Percentiles rank a stretch among this genome's conserved stretches.
These are phyloP conservation scores for Aspergillus sp. DNA, from an alignment of 2,329 filamentous ascomycete species.

Conservation along the genomic window DNA sequence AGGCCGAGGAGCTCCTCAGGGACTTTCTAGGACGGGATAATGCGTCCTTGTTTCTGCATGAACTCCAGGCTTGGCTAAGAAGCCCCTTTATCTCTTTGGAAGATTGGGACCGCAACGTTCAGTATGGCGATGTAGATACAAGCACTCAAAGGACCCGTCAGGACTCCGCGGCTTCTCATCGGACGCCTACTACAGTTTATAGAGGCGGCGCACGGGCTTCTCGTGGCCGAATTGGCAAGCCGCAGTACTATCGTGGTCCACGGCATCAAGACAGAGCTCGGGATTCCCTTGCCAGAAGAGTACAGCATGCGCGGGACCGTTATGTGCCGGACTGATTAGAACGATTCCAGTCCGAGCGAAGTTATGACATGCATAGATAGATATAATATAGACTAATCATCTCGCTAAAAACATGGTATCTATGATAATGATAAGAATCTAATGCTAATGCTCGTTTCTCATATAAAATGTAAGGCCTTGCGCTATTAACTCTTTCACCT, in stretches of 20 bases:
- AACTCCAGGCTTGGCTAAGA: constrained; percentile 76
- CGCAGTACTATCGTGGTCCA: constrained; percentile 13
- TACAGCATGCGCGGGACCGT: constrained; percentile 31
- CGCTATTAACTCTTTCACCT: constrained; percentile 21
- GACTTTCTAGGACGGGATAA: constrained; percentile 77
- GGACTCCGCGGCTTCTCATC: constrained; percentile 11
- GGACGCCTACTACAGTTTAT: constrained; percentile 25
- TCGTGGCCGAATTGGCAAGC: constrained; percentile 28
- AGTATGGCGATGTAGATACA: constrained; percentile 55
- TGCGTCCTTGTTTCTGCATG: constrained; percentile 76
- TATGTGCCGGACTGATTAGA: constrained; percentile 34
- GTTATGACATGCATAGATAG: constrained; percentile 7
- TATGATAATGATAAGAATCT: constrained; percentile 5
- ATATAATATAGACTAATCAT: constrained; percentile 3
- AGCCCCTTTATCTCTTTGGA: constrained; percentile 72
- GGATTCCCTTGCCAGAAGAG: constrained; percentile 21
- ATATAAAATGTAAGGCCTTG: constrained; percentile 3
- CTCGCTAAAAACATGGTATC: constrained; percentile 19
- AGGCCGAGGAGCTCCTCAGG: constrained; percentile 74
- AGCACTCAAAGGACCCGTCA: background rate
- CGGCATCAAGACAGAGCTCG: constrained; percentile 13
- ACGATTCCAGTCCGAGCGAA: background rate
- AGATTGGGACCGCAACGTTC: constrained; percentile 78
- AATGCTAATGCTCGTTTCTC: constrained; percentile 19
- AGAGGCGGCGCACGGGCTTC: constrained; percentile 17